Evolutionary conservation across 2,329 filamentous ascomycete genomes (phyloP).

Genomic region (Penicillium sp.): DNA sequence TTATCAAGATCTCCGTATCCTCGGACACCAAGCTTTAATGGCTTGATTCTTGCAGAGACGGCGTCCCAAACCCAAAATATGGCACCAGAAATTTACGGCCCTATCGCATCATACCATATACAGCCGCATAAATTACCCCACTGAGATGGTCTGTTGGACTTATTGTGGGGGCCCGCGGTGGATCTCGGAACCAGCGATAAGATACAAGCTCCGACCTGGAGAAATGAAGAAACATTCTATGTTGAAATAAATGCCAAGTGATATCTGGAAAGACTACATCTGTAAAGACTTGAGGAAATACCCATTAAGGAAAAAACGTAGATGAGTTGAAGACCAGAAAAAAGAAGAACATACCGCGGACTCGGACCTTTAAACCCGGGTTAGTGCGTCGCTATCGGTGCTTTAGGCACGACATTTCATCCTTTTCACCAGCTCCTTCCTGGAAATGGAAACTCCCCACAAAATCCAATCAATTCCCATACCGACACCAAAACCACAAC

Average conservation of each 20-base stretch:
- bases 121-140: background rate
- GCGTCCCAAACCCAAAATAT: background rate
- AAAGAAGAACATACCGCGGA: too few species aligned
- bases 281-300: too few species aligned
- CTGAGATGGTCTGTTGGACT: background rate
- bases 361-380: too few species aligned
- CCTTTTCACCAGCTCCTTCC: background rate
- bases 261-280: background rate
- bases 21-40: background rate
- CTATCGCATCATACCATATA: constrained; percentile 2
- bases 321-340: too few species aligned
- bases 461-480: too few species aligned
- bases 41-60: background rate
- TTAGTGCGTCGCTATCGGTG: too few species aligned
- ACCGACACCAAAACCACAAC: background rate
- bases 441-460: too few species aligned
- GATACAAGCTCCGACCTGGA: constrained; percentile 1
- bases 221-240: background rate
- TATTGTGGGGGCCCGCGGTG: constrained; percentile 9
- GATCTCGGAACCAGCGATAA: constrained; percentile 8
- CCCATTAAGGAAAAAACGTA: too few species aligned
- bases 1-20: background rate
- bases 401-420: background rate
- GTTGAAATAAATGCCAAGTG: background rate
- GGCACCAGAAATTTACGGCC: background rate